A percentile compares a stretch with the other conserved stretches of the same genome.
These are phyloP conservation scores for Magnolia officinalis DNA, from an alignment of 164 flowering plant species.

Conservation along the genomic window DNA sequence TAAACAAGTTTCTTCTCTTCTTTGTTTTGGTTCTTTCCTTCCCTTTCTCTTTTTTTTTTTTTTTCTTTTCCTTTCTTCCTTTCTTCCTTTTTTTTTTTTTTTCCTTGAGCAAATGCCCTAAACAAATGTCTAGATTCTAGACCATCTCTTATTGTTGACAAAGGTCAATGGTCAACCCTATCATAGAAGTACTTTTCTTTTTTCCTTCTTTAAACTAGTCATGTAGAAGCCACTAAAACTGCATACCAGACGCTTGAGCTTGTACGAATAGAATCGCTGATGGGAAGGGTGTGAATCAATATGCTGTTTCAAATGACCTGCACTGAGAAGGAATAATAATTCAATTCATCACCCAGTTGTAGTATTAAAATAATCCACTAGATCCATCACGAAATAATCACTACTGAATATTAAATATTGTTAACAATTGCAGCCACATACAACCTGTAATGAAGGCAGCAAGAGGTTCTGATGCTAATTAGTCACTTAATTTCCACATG, in stretches of 20 bases:
- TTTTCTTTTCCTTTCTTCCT: too few species aligned
- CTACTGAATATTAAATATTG: not conserved
- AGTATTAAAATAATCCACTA: not conserved
- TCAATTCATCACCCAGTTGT: not conserved
- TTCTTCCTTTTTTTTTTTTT: too few species aligned
- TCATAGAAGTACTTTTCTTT: too few species aligned
- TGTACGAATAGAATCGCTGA: slow-evolving; percentile 63
- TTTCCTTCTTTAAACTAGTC: too few species aligned
- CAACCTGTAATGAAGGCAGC: not conserved
- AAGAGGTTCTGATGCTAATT: not conserved
- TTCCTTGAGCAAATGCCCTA: too few species aligned
- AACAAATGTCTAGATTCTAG: too few species aligned
- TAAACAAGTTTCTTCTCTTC: too few species aligned
- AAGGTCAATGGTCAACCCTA: too few species aligned
- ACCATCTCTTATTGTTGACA: too few species aligned
- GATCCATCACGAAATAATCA: not conserved
- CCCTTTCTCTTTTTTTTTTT: too few species aligned
- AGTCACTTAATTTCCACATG: not conserved
- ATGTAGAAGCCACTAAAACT: not conserved
- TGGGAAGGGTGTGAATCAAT: slow-evolving; percentile 55
- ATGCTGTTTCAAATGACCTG: slow-evolving; percentile 82
- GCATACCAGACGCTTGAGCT: slow-evolving; percentile 79
- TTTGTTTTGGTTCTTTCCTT: too few species aligned
- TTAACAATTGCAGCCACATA: not conserved
- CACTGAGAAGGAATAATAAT: slow-evolving; percentile 39